These are phyloP conservation scores for Phytophthora megakarya DNA, from an alignment of 352 stramenopile genomes.

Conservation along the genomic window DNA sequence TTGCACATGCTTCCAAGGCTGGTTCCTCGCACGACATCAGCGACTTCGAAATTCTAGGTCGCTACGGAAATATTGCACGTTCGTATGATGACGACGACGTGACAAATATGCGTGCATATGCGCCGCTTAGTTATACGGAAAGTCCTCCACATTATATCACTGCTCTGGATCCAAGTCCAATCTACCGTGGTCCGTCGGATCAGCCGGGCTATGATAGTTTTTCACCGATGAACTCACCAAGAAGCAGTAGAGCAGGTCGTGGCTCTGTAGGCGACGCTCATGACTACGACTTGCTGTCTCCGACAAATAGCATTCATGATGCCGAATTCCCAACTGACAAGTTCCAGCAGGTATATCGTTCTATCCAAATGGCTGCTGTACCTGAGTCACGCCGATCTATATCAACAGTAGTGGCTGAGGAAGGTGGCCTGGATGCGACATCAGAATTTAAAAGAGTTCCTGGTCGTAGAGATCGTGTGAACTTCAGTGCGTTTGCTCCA, in stretches of 20 bases:
- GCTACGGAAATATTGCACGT: slow-evolving; percentile 38
- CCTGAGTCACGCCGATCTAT: slow-evolving; percentile 12
- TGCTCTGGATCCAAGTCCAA: slow-evolving; percentile 35
- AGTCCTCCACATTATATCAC: slow-evolving; percentile 44
- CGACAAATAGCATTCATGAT: slow-evolving; percentile 61
- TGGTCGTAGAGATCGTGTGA: slow-evolving; percentile 66
- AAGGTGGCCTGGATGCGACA: slow-evolving; percentile 28
- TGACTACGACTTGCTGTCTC: slow-evolving; percentile 59
- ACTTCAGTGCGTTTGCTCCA: slow-evolving; percentile 79
- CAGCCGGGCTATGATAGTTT: slow-evolving; percentile 51
- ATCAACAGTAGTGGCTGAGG: slow-evolving; percentile 23
- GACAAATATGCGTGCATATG: slow-evolving; percentile 43
- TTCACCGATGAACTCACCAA: slow-evolving; percentile 45
- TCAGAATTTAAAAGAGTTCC: slow-evolving; percentile 50
- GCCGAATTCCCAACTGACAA: slow-evolving; percentile 71
- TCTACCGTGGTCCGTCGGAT: slow-evolving; percentile 43
- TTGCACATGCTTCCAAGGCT: slow-evolving; percentile 37
- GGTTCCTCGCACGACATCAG: slow-evolving; percentile 32
- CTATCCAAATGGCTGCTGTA: slow-evolving; percentile 48
- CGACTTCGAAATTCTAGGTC: slow-evolving; percentile 44
- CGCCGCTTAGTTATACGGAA: slow-evolving; percentile 27
- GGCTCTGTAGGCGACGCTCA: slow-evolving; percentile 37
- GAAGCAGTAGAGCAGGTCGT: slow-evolving; percentile 28
- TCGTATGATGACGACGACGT: slow-evolving; percentile 42
- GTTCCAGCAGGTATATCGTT: slow-evolving; percentile 77